Conservation (phyloP, 805 yeast species). For the Martiniozyma abietophila region DNA sequence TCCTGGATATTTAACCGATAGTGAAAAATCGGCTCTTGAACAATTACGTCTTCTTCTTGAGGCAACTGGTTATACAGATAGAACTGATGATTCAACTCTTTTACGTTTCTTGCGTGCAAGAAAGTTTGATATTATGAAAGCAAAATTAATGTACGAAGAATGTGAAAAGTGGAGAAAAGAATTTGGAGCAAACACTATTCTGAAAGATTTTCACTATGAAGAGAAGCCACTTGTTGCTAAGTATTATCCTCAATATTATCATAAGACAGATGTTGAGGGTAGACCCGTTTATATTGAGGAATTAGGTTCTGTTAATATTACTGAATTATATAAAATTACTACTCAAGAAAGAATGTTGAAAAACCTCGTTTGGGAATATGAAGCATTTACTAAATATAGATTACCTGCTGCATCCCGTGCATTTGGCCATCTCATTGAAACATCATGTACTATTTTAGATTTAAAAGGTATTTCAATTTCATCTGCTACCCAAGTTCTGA, state of each 20-base stretch:
- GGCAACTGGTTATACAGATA: slow-evolving; percentile 59
- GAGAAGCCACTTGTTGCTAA: slow-evolving; percentile 87
- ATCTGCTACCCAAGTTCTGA: slow-evolving; percentile 74
- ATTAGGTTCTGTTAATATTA: slow-evolving; percentile 80
- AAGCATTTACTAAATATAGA: slow-evolving; percentile 73
- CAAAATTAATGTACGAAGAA: slow-evolving; percentile 71
- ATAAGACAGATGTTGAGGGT: slow-evolving; percentile 94
- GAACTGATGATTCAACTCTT: slow-evolving; percentile 81
- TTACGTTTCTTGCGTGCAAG: slow-evolving; percentile 89
- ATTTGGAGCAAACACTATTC: slow-evolving; percentile 78
- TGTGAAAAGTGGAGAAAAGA: slow-evolving; percentile 91
- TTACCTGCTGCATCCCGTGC: slow-evolving; percentile 92
- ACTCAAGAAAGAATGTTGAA: slow-evolving; percentile 93
- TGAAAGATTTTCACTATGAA: slow-evolving; percentile 81
- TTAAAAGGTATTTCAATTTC: slow-evolving; percentile 86
- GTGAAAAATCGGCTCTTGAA: slow-evolving; percentile 52
- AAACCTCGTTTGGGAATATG: slow-evolving; percentile 97
- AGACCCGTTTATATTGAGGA: slow-evolving; percentile 95
- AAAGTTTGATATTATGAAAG: slow-evolving; percentile 75
- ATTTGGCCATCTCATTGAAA: slow-evolving; percentile 71
- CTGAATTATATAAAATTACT: slow-evolving; percentile 88
- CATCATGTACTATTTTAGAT: slow-evolving; percentile 93
- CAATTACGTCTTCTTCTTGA: slow-evolving; percentile 49
- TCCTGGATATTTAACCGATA: slow-evolving; percentile 68
- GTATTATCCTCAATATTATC: slow-evolving; percentile 94